Conservation (phyloP, 2,329 filamentous ascomycete species). For the Penicillium sp. region DNA sequence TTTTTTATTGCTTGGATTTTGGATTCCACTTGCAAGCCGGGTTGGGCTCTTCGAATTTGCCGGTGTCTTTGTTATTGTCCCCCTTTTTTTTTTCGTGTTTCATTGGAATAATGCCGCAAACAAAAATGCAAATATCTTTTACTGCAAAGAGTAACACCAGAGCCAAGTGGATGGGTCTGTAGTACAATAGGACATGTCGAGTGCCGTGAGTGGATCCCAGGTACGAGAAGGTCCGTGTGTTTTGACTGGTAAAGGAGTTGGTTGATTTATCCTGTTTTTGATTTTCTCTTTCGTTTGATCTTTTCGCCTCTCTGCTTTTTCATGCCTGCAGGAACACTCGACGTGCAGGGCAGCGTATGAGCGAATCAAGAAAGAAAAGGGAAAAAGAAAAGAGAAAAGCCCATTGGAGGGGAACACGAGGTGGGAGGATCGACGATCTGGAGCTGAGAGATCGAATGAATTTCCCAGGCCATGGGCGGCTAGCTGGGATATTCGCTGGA, state of each 20-base stretch:
- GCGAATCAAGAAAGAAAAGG: neutral
- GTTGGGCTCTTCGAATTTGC: slow-evolving; percentile 8
- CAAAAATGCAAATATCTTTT: slow-evolving; percentile 6
- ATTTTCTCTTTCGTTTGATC: neutral
- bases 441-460: slow-evolving; percentile 22
- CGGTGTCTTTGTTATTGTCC: slow-evolving; percentile 9
- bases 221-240: slow-evolving; percentile 1
- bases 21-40: slow-evolving; percentile 1
- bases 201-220: slow-evolving; percentile 1
- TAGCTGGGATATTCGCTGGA: slow-evolving; percentile 26
- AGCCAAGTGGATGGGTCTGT: neutral
- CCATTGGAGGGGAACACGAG: neutral
- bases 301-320: neutral
- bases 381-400: neutral
- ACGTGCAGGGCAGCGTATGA: neutral
- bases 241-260: neutral
- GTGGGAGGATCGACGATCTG: slow-evolving; percentile 5
- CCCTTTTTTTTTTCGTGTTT: slow-evolving; percentile 7
- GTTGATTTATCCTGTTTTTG: neutral
- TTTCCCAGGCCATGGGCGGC: slow-evolving; percentile 26
- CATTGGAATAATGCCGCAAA: slow-evolving; percentile 3
- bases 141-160: neutral
- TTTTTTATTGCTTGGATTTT: slow-evolving; percentile 2
- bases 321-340: slow-evolving; percentile 1
- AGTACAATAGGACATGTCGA: neutral